Percentiles rank a stretch among this genome's conserved stretches.
phyloP scores from a whole-genome alignment of 129 eudicot species.

The Lactuca sativa region DNA sequence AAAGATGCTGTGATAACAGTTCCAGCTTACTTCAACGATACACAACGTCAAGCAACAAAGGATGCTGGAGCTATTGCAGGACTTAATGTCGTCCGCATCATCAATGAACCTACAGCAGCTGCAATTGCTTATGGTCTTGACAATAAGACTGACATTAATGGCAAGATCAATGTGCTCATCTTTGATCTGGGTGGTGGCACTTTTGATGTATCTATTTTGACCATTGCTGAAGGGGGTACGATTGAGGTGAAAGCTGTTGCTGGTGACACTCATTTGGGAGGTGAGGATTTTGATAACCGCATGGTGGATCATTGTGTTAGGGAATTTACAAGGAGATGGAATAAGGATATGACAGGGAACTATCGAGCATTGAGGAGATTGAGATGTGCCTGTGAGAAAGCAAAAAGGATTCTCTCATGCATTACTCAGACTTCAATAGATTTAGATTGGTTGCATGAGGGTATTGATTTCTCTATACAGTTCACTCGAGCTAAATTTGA shows the following conservation, averaged over 20 bases:
- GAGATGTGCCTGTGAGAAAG: constrained; percentile 28
- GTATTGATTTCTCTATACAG: constrained; percentile 24
- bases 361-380: constrained; percentile 30
- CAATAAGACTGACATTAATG: constrained; percentile 7
- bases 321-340: constrained; percentile 24
- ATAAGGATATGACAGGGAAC: constrained; percentile 15
- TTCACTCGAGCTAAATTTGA: constrained; percentile 32
- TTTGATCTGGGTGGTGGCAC: too few species aligned
- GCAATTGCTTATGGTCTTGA: background rate
- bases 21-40: too few species aligned
- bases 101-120: too few species aligned
- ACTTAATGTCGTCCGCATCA: constrained; percentile 6
- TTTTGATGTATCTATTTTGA: constrained; percentile 8
- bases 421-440: constrained; percentile 20
- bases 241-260: constrained; percentile 31
- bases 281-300: too few species aligned
- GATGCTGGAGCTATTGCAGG: constrained; percentile 25
- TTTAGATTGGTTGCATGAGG: constrained; percentile 21
- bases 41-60: constrained; percentile 13
- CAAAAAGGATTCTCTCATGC: constrained; percentile 29
- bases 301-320: too few species aligned
- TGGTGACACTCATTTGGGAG: constrained; percentile 25
- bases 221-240: constrained; percentile 8
- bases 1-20: too few species aligned
- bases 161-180: constrained; percentile 16